phyloP scores from a whole-genome alignment of 164 flowering plant genomes.

The Saururus chinensis region DNA sequence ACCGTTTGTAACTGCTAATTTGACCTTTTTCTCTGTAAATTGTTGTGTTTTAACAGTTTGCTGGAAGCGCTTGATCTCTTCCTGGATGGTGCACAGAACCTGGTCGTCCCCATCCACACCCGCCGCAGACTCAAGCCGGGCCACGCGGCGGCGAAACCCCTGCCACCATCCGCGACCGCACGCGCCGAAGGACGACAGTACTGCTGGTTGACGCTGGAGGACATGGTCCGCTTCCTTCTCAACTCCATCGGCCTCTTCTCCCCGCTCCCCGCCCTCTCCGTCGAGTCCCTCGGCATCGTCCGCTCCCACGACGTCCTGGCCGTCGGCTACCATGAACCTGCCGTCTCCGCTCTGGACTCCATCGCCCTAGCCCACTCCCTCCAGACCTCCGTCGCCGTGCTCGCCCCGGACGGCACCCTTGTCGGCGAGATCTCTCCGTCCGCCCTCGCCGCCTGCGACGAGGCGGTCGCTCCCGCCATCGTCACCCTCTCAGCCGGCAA shows the following conservation, averaged over 20 bases:
- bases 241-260: slow-evolving; percentile 71
- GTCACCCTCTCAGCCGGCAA: slow-evolving; percentile 73
- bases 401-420: slow-evolving; percentile 41
- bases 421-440: slow-evolving; percentile 87
- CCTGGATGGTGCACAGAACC: slow-evolving; percentile 64
- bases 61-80: slow-evolving; percentile 70
- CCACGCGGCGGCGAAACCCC: slow-evolving; percentile 19
- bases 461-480: slow-evolving; percentile 63
- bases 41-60: slow-evolving; percentile 40
- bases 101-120: slow-evolving; percentile 48
- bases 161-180: slow-evolving; percentile 8
- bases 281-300: slow-evolving; percentile 54
- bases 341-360: slow-evolving; percentile 35
- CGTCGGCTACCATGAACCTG: slow-evolving; percentile 51
- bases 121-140: slow-evolving; percentile 11
- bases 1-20: no score
- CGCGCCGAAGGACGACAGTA: slow-evolving; percentile 52
- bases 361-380: slow-evolving; percentile 37
- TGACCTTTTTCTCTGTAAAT: background rate
- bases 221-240: slow-evolving; percentile 62
- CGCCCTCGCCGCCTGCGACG: slow-evolving; percentile 64
- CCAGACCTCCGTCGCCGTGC: slow-evolving; percentile 74
- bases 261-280: slow-evolving; percentile 45
- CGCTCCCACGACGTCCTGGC: slow-evolving; percentile 21
- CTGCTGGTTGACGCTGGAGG: slow-evolving; percentile 92